A percentile compares a stretch with the other conserved stretches of the same genome.
Conservation (phyloP, 2,329 filamentous ascomycete species). For the Trichoderma pleuroti region DNA sequence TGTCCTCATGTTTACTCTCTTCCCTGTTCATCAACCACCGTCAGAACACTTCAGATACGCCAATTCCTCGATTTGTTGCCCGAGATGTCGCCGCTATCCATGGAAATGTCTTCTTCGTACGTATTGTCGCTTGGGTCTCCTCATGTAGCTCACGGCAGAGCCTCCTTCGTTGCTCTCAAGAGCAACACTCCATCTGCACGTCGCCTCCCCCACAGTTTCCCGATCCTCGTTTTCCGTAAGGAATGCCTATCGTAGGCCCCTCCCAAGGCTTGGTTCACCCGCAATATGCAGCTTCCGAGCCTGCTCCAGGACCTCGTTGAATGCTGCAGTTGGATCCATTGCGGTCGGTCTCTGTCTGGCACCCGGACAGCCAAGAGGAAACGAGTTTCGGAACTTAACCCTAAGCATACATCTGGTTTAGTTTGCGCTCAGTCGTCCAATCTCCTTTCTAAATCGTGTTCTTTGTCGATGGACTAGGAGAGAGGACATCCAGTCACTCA, state of each 20-base stretch:
- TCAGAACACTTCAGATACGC: constrained; percentile 11
- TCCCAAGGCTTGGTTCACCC: constrained; percentile 34
- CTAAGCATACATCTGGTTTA: constrained; percentile 75
- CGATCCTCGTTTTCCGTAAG: constrained; percentile 67
- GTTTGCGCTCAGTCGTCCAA: constrained; percentile 73
- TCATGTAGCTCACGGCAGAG: constrained; percentile 24
- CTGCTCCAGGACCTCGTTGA: constrained; percentile 54
- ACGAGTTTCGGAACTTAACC: constrained; percentile 90
- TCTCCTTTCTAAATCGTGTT: constrained; percentile 59
- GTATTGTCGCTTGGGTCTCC: neutral
- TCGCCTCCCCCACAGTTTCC: constrained; percentile 78
- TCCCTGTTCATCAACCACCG: neutral
- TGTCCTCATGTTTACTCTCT: constrained; percentile 3
- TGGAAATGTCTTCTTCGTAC: constrained; percentile 1
- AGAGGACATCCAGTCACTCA: constrained; percentile 56
- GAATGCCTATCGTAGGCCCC: constrained; percentile 55
- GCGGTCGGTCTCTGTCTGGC: constrained; percentile 36
- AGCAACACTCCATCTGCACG: constrained; percentile 47
- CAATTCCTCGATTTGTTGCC: constrained; percentile 12
- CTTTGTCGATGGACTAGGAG: constrained; percentile 45
- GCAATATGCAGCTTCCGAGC: constrained; percentile 58
- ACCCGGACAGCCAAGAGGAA: constrained; percentile 49
- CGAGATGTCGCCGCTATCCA: neutral
- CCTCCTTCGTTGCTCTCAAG: constrained; percentile 42
- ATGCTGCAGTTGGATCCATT: constrained; percentile 46